Conservation (phyloP, 805 yeast genomes). For the Starmerella floricola region DNA sequence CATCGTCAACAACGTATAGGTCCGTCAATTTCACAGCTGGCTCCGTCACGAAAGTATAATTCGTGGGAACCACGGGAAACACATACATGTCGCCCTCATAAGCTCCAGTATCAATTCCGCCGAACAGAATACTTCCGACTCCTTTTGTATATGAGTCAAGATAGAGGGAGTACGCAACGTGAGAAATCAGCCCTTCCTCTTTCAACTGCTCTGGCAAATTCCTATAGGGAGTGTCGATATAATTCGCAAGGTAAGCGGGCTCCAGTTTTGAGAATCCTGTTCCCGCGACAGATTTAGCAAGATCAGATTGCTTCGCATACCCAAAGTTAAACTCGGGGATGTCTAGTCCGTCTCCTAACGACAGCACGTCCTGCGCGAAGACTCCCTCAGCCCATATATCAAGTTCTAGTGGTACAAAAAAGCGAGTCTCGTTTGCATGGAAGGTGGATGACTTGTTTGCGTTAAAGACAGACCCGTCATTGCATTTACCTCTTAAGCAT, state of each 20-base stretch:
- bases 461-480: constrained; percentile 16
- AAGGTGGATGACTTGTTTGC: constrained; percentile 20
- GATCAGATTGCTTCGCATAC: too few relatives aligned
- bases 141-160: constrained; percentile 27
- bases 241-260: constrained; percentile 1
- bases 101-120: constrained; percentile 42
- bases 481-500: neutral
- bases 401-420: constrained; percentile 23
- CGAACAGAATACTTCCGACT: constrained; percentile 32
- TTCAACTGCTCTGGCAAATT: constrained; percentile 29
- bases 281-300: constrained; percentile 41
- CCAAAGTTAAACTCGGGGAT: too few relatives aligned
- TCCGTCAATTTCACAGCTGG: constrained; percentile 11
- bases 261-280: constrained; percentile 27
- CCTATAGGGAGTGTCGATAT: constrained; percentile 25
- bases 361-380: constrained; percentile 44
- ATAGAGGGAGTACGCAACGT: constrained; percentile 37
- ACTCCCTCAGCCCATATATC: constrained; percentile 36
- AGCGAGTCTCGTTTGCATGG: constrained; percentile 4
- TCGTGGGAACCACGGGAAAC: constrained; percentile 12
- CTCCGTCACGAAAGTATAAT: neutral
- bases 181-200: constrained; percentile 32
- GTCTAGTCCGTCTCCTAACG: too few relatives aligned
- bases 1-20: neutral
- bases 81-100: constrained; percentile 36